Evolutionary conservation across 1,139 yeast species (phyloP).

Genomic region (Zygotorulaspora mrakii): DNA sequence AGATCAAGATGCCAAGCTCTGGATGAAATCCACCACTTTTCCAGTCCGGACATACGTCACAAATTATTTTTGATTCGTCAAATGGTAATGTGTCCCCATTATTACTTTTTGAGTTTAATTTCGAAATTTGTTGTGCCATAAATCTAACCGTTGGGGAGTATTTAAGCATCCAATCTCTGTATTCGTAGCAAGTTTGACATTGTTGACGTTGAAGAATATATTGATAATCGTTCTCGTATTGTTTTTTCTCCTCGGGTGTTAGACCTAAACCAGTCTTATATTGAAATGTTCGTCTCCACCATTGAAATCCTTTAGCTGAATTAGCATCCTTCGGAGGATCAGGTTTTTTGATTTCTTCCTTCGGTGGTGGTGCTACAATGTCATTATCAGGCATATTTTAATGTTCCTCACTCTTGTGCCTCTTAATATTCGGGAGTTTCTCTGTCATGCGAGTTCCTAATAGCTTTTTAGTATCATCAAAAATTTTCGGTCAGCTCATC

Average conservation of each 20-base stretch:
- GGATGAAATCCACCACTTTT: slow-evolving; percentile 96
- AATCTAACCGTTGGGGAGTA: slow-evolving; percentile 85
- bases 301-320: slow-evolving; percentile 52
- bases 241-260: slow-evolving; percentile 49
- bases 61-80: slow-evolving; percentile 50
- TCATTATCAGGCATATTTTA: slow-evolving; percentile 9
- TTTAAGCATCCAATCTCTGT: slow-evolving; percentile 71
- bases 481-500: no score
- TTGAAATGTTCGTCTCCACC: slow-evolving; percentile 76
- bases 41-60: slow-evolving; percentile 81
- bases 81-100: slow-evolving; percentile 20
- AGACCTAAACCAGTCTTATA: slow-evolving; percentile 73
- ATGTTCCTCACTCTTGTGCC: no score
- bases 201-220: slow-evolving; percentile 47
- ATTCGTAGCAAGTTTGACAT: slow-evolving; percentile 66
- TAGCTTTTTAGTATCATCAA: no score
- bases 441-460: not conserved
- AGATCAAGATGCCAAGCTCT: slow-evolving; percentile 74
- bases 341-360: slow-evolving; percentile 18
- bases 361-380: slow-evolving; percentile 16
- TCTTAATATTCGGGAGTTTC: not conserved
- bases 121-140: slow-evolving; percentile 79
- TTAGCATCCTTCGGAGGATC: slow-evolving; percentile 19
- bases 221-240: slow-evolving; percentile 54
- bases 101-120: slow-evolving; percentile 38